Conservation (phyloP, 176 grass and related monocot genomes). For the Cenchrus purpureus region DNA sequence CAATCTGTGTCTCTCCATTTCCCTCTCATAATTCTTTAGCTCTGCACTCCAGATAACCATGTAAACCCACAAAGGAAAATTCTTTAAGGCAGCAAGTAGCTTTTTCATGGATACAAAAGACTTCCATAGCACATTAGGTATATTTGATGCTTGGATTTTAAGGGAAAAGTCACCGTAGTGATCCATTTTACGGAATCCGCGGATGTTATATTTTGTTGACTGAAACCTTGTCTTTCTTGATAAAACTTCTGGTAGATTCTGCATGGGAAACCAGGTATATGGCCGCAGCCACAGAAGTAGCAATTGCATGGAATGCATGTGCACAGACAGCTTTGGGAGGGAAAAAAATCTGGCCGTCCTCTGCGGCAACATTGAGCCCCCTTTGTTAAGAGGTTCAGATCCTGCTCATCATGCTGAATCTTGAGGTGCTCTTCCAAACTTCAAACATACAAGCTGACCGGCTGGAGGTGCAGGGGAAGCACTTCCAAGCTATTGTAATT, state of each 20-base stretch:
- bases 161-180: neutral
- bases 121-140: neutral
- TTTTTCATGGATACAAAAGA: neutral
- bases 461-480: neutral
- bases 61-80: neutral
- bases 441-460: neutral
- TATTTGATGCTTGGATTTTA: neutral
- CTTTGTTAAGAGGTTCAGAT: neutral
- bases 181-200: neutral
- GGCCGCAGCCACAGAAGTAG: neutral
- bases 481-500: neutral
- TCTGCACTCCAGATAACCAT: neutral
- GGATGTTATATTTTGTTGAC: neutral
- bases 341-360: neutral
- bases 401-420: too few species aligned
- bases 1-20: neutral
- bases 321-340: neutral
- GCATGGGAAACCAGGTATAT: neutral
- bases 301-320: neutral
- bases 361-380: neutral
- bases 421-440: neutral
- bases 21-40: neutral
- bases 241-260: neutral
- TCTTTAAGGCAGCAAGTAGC: neutral
- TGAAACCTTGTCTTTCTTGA: neutral